Evolutionary conservation across 768 basidiomycete genomes (phyloP), one percentile per base, ranked within the genome.

Genomic region (Rhodosporidiobolus odoratus): DNA sequence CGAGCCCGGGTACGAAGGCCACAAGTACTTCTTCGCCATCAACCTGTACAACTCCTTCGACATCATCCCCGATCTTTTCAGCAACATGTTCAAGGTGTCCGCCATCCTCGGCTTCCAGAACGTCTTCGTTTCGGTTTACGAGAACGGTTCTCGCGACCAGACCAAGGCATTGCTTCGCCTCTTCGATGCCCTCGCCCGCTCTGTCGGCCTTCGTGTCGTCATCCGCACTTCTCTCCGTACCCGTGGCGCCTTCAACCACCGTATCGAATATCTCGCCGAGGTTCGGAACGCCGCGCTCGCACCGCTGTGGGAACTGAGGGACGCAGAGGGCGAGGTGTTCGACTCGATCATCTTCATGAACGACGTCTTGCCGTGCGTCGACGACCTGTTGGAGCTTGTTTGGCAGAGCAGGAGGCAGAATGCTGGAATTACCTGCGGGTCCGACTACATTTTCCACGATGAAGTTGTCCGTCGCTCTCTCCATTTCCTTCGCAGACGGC

Each of bases 11-110:
- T 73, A 73, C 65, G 72, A 75, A 30, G 75, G 89, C 74, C 96
- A 99, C 86, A 98, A 99, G 79, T 99, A 98, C 80, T 98, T 92
- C 81, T 96, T 99, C 81, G 95, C 92, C 69, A 98, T 99, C 85
- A 99, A 99, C 81, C 84, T 98, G 45, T 97, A 97, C 84, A 99
- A 99, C 83, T 97, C 94, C 19, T 99, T 98, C 86, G 93, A 96
- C 81, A 83, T 98, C 79, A 94, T 98, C 75, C 94, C 96, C 25
- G 96, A 99, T 81, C 85, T 98, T 43, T 97, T 98, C 79, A 88
- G 92, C 40, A 93, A 93, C 30, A 88, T 99, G 75, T 99, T 99
- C 84, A 87, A 93, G 66, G 88, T 94, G 47, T 88, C 92, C 0
- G 85, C 90, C 47, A 86, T 99, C 73, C 84, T 99, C 40, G 96